Evolutionary conservation across 1,139 yeast species (phyloP), one percentile per base, ranked within the genome.

Genomic region (Yamadazyma membranifaciens): DNA sequence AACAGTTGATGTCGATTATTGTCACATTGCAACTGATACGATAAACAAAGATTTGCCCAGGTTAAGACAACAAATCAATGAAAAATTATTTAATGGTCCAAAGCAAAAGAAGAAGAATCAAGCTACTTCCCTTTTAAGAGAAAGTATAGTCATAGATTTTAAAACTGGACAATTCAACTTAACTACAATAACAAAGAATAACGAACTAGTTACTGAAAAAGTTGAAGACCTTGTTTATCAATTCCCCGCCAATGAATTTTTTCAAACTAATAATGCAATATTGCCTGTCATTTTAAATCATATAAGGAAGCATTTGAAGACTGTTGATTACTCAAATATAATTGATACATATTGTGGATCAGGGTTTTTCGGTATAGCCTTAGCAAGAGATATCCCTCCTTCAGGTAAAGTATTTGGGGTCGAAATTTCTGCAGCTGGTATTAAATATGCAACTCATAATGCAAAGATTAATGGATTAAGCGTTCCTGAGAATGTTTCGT

Each of bases 211-310:
- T 38, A 80, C 83, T 3, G 98, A 92, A 57, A 77, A 78, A 51
- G 83, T 91, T 38, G 75, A 76, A 43, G 92, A 87, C 7, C 81
- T 69, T 62, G 78, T 81, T 36, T 92, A 92, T 61, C 83, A 87
- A 55, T 92, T 87, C 59, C 83, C 91, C 22, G 96, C 97, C 0
- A 94, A 95, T 44, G 95, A 91, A 55, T 92, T 92, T 56, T 92
- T 92, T 72, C 98, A 92, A 29, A 91, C 91, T 64, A 92, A 92
- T 64, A 91, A 88, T 60, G 82, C 56, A 15, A 67, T 72, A 6
- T 49, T 72, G 14, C 71, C 76, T 0, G 45, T 49, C 1, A 63
- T 71, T 1, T 46, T 72, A 9, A 67, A 64, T 17, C 67, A 57
- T 38, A 54, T 72, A 9, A 52, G 59, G 26, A 44, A 49, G 33